A percentile compares a stretch with the other conserved stretches of the same genome.
Evolutionary conservation across 345 rosid genomes (phyloP).

Genomic region (Triadica sebifera): DNA sequence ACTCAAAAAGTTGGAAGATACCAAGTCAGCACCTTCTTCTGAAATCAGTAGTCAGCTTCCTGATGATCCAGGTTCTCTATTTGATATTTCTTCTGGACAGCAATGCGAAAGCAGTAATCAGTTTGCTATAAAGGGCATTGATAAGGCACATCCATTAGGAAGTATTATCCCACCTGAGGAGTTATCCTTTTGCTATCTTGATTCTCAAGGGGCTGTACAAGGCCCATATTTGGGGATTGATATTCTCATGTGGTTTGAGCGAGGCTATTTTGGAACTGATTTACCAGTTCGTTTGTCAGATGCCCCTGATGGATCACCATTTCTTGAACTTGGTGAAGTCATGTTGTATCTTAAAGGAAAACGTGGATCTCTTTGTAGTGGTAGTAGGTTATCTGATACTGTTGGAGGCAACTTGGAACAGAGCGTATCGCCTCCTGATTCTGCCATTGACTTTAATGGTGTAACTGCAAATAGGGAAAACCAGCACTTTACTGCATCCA

Average conservation of each 20-base stretch:
- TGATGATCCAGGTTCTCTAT: constrained; percentile 16
- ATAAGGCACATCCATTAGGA: background rate
- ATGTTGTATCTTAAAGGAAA: constrained; percentile 24
- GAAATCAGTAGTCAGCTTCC: constrained; percentile 15
- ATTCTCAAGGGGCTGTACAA: constrained; percentile 24
- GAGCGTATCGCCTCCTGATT: constrained; percentile 7
- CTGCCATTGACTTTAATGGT: constrained; percentile 19
- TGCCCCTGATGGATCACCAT: constrained; percentile 27
- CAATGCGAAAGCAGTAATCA: background rate
- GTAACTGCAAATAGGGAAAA: constrained; percentile 15
- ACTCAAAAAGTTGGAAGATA: constrained; percentile 2
- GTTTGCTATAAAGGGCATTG: background rate
- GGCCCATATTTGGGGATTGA: constrained; percentile 32
- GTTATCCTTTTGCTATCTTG: constrained; percentile 22
- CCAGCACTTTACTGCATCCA: constrained; percentile 22
- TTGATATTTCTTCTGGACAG: constrained; percentile 11
- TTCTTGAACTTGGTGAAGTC: constrained; percentile 24
- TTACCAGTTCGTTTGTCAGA: constrained; percentile 25
- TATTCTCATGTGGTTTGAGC: constrained; percentile 28
- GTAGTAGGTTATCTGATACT: constrained; percentile 22
- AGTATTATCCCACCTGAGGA: constrained; percentile 13
- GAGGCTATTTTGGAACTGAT: constrained; percentile 34
- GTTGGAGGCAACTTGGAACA: constrained; percentile 20
- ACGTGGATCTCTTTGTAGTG: constrained; percentile 8
- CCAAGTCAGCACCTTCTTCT: constrained; percentile 1